Conservation (phyloP, 2,329 filamentous ascomycete genomes). For the Aureobasidium sp. region DNA sequence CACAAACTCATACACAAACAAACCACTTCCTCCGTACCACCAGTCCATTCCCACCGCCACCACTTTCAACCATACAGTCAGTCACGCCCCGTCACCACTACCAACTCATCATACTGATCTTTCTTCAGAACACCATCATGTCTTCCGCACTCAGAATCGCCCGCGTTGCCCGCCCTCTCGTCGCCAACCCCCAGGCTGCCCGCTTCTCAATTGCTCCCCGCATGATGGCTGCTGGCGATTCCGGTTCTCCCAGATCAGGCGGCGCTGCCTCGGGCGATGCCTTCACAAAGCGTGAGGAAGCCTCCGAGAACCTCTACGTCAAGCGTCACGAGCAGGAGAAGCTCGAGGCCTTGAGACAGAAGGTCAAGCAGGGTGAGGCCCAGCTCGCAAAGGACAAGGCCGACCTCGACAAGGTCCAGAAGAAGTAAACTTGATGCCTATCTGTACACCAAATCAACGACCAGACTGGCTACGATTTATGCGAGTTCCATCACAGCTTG, state of each 20-base stretch:
- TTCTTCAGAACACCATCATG: slow-evolving; percentile 8
- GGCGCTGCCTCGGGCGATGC: slow-evolving; percentile 58
- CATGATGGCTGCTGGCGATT: slow-evolving; percentile 36
- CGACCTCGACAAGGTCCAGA: slow-evolving; percentile 19
- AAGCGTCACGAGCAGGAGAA: slow-evolving; percentile 83
- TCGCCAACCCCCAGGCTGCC: slow-evolving; percentile 25
- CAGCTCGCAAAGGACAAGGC: slow-evolving; percentile 24
- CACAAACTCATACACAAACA: slow-evolving; percentile 1
- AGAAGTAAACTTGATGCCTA: slow-evolving; percentile 16
- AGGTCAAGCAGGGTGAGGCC: slow-evolving; percentile 24
- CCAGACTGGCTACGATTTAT: slow-evolving; percentile 1
- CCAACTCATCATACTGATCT: not conserved
- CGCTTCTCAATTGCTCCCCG: slow-evolving; percentile 35
- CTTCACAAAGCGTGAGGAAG: slow-evolving; percentile 86
- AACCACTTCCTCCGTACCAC: not conserved
- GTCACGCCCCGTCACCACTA: not conserved
- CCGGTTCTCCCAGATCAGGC: slow-evolving; percentile 33
- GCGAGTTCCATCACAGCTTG: not conserved
- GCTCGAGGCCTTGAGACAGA: slow-evolving; percentile 34
- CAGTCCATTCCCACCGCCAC: not conserved
- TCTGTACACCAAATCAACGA: not conserved
- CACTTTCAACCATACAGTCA: not conserved
- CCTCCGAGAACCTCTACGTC: slow-evolving; percentile 77
- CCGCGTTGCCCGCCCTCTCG: slow-evolving; percentile 31
- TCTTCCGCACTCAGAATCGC: slow-evolving; percentile 22